Conservation (phyloP, 768 basidiomycete species). For the Exsudoporus frostii region DNA sequence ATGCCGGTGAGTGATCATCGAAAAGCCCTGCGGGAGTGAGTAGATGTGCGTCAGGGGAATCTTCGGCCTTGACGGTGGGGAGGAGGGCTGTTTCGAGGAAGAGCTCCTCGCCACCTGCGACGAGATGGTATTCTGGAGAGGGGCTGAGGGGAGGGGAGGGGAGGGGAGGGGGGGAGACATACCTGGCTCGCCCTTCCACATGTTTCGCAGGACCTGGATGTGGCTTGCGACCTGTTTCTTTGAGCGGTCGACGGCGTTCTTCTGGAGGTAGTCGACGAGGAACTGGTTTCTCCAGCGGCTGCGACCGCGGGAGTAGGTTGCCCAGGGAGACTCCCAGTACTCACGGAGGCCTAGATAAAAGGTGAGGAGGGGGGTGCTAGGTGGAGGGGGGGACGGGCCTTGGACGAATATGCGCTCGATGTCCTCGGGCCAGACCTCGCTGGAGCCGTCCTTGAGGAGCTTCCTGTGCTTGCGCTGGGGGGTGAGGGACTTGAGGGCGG, state of each 20-base stretch:
- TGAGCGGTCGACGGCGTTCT: constrained; percentile 63
- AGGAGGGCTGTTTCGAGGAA: constrained; percentile 48
- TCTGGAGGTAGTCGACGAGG: constrained; percentile 75
- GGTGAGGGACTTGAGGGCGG: constrained; percentile 37
- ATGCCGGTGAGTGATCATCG: constrained; percentile 32
- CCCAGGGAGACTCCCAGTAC: constrained; percentile 81
- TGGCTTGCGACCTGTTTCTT: constrained; percentile 92
- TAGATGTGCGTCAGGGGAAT: constrained; percentile 40
- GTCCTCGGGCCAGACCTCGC: constrained; percentile 79
- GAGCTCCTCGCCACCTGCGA: constrained; percentile 77
- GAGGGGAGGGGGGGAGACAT: constrained; percentile 8
- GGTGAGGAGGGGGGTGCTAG: constrained; percentile 1
- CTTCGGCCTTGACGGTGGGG: constrained; percentile 56
- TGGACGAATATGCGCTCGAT: constrained; percentile 77
- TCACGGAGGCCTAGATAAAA: constrained; percentile 56
- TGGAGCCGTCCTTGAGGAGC: constrained; percentile 75
- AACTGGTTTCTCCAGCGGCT: constrained; percentile 83
- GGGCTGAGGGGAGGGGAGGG: constrained; percentile 1
- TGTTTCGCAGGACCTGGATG: constrained; percentile 79
- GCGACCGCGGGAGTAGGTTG: constrained; percentile 74
- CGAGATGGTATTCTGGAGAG: constrained; percentile 65
- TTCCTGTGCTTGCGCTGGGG: constrained; percentile 82
- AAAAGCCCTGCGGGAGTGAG: constrained; percentile 39
- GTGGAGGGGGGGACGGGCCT: constrained; percentile 38
- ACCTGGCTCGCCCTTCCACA: constrained; percentile 87